Percentiles rank a stretch among this genome's conserved stretches.
Evolutionary conservation across 2,329 filamentous ascomycete genomes (phyloP).

Genomic region (Calonectria ilicicola): DNA sequence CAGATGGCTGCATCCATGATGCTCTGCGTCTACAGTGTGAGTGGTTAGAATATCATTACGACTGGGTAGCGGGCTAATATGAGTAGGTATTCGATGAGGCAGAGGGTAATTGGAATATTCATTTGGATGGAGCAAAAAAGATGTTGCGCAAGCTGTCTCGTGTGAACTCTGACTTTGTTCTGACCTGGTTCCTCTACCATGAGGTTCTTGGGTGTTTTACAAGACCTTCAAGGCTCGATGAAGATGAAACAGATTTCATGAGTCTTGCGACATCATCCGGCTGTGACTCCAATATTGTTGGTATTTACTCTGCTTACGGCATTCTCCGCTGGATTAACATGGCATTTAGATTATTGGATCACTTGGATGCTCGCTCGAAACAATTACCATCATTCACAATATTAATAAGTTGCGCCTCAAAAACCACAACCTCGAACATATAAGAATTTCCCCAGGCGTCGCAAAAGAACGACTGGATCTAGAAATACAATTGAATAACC

Average conservation of each 20-base stretch:
- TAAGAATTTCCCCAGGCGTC: background rate
- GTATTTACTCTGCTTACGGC: background rate
- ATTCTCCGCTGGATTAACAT: background rate
- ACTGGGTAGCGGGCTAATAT: background rate
- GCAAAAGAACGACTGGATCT: constrained; percentile 5
- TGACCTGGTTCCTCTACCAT: constrained; percentile 62
- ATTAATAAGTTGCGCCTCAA: constrained; percentile 51
- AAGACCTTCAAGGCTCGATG: constrained; percentile 40
- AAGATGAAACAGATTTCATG: constrained; percentile 18
- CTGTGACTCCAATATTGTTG: constrained; percentile 23
- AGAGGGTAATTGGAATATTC: constrained; percentile 59
- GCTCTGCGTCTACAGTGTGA: constrained; percentile 62
- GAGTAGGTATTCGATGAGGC: constrained; percentile 60
- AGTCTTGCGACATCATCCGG: constrained; percentile 13
- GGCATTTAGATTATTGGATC: constrained; percentile 57
- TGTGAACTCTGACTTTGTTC: constrained; percentile 52
- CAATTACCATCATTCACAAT: constrained; percentile 57
- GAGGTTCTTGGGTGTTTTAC: constrained; percentile 59
- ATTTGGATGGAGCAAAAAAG: constrained; percentile 57
- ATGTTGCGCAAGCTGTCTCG: constrained; percentile 43
- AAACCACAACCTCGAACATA: background rate
- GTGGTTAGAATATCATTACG: constrained; percentile 17
- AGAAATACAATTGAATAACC: constrained; percentile 7
- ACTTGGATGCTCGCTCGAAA: constrained; percentile 59
- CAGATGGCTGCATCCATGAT: constrained; percentile 63